Evolutionary conservation across 2,329 filamentous ascomycete genomes (phyloP), one percentile per base, ranked within the genome.

Genomic region (Cytospora chrysosperma): DNA sequence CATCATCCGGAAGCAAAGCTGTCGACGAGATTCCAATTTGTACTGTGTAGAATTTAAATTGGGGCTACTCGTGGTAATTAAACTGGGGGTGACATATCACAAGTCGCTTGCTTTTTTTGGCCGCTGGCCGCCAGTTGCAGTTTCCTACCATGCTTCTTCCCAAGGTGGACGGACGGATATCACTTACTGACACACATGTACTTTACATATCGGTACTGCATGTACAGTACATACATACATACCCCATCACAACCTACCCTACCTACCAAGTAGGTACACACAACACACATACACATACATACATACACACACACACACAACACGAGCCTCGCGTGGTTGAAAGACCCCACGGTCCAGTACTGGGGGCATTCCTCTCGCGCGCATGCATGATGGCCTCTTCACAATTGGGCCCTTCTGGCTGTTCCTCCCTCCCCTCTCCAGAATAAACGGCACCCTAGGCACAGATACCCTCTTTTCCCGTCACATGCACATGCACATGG

Each of bases 31-130:
- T 43, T 40, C 19, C 19, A 24, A 19, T 47, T 21, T 24, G 9
- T 47, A 47, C 43, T 47, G 43, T 47, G 43, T 47, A 47, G 43
- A 47, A 47, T 12, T 47, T 47, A 47, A 47, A 47, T 47, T 47
- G 43, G 43, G n/a, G 43, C 43, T n/a, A 47, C 43, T 47, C 43
- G 59, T 56, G 49, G 56, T 62, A 62, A 62, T 56, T 56, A 56
- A 62, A 62, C 59, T 27, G 37, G 59, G 59, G 59, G 59, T 62
- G 59, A 51, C 53, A 62, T 62, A 28, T 62, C 56, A 27, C 30
- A 62, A 27, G 26, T 56, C 59, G 52, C 59, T 56, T 62, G 56
- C 54, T 56, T 65, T 67, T 62, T 54, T 67, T 34, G 54, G 28
- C 32, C 32, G 32, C 24, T 37, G 54, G 24, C 30, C 13, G 30